Evolutionary conservation across 768 basidiomycete genomes (phyloP), one percentile per base, ranked within the genome.

Genomic region (Agrocybe pediades): DNA sequence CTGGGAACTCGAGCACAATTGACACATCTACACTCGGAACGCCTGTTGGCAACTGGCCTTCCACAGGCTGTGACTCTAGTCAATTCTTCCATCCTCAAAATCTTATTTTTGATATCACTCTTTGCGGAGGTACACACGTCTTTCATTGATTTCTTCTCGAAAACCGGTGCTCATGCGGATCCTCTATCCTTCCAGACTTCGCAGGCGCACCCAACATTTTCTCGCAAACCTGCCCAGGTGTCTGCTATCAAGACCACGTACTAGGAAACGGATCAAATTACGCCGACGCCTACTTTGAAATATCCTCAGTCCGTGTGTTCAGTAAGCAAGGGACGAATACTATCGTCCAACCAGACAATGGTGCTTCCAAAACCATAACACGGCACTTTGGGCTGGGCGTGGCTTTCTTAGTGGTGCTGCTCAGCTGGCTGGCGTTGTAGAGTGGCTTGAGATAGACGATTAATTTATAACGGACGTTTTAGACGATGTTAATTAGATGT

Each of bases 61-160:
- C 79, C 2, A 72, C 74, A 15, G 74, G 75, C 20, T 92, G 90
- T 68, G 65, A 71, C 29, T 72, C 83, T 26, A 69, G 73, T 46
- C 59, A 70, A 17, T 87, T 76, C 68, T 87, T 88, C 65, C 70
- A 77, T 47, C 73, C 83, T 0, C 88, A 90, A 62, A 75, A 81
- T 53, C 74, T 91, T 40, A 84, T 90, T 16, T 82, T 91, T 51
- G 85, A 88, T 62, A 90, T 90, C 53, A 88, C 88, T 1, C 77
- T 87, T 6, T 88, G 87, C 49, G 86, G 85, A 64, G 81, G 77
- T 76, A 44, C 43, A 69, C 64, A 7, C 30, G 15, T 15, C 40
- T 9, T 9, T 13, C 23, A 6, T 30, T 47, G 11, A 23, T 29
- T 40, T 21, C 47, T 17, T 51, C 23, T 27, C 3, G 2, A 25